Base-by-base conservation (phyloP, 83 land plant species). In the Picea abies region DNA sequence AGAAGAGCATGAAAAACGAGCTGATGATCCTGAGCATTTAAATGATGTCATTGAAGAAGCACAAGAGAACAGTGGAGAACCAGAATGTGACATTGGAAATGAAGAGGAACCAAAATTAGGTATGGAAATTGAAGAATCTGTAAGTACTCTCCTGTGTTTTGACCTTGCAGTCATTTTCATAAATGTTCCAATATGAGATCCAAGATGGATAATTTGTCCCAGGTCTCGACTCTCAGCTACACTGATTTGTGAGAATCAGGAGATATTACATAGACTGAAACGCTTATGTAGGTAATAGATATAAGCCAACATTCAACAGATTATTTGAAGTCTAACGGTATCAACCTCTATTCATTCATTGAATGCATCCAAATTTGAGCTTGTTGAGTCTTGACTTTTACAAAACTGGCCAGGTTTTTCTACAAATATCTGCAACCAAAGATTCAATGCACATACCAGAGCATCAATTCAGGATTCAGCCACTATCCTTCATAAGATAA, bases 401-500 rank as follows among this genome's bases (percentile, higher is more conserved):
- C 2, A 37, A 32, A 70, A 56, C 14, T 72, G 52, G 14, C 76
- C 25, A 16, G 25, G 44, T 2, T 47, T 44, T 12, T 73, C 26
- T 73, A 52, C 10, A 73, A 73, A 72, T 72, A 41, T 72, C 76
- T 72, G 76, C 76, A 72, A 44, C 19, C 76, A 72, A 39, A 72
- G n/a, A 20, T 41, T 72, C 76, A 41, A 41, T 72, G 1, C 11
- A 41, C 56, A 41, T 72, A n/a, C 76, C 41, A 39, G 44, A 72
- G 76, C 49, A 72, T 72, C 76, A 72, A 41, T 39, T 72, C 9
- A 41, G 22, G 52, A 72, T 8, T 72, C 25, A 44, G n/a, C 4
- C 41, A 41, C 16, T 69, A 69, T 69, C 72, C 72, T 29, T 69
- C 41, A 29, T 69, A 37, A 41, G 10, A 20, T 41, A 44, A 72